Conservation (phyloP, 208 protist genomes). For the Crithidia fasciculata region DNA sequence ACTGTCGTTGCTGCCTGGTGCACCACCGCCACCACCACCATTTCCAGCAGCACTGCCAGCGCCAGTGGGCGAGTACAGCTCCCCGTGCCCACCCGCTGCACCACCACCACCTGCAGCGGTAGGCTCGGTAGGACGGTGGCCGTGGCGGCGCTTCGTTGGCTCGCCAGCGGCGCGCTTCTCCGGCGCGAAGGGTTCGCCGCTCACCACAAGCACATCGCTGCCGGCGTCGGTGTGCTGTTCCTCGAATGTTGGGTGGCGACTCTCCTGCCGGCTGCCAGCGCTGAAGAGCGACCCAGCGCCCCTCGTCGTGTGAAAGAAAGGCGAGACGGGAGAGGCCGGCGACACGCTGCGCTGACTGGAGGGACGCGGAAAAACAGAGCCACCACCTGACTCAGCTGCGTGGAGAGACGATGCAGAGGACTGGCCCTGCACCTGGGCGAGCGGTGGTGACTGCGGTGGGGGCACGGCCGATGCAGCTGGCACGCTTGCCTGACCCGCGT, state of each 20-base stretch:
- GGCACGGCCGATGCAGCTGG: not conserved
- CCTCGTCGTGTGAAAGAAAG: conserved; percentile 6
- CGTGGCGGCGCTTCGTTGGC: conserved; percentile 9
- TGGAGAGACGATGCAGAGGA: not conserved
- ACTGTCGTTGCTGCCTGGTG: not conserved
- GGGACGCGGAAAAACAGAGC: not conserved
- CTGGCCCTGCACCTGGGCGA: not conserved
- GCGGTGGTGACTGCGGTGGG: not conserved
- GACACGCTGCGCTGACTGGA: not conserved
- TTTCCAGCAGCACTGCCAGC: not conserved
- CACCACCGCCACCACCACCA: too few species aligned
- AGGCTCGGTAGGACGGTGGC: not conserved
- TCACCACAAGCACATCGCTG: not conserved
- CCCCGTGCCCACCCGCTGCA: conserved; percentile 1
- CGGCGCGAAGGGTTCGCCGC: not conserved
- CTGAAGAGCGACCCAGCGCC: conserved; percentile 1
- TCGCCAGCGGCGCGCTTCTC: not conserved
- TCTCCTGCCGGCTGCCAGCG: not conserved
- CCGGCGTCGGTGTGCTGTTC: not conserved
- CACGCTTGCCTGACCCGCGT: not conserved
- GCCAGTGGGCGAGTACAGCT: not conserved
- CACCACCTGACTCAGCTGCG: not conserved
- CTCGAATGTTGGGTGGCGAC: not conserved
- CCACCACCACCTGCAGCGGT: not conserved
- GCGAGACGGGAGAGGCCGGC: not conserved